Evolutionary conservation across 495 filamentous ascomycete species (phyloP).

Genomic region (Chaetomium cochliodes): DNA sequence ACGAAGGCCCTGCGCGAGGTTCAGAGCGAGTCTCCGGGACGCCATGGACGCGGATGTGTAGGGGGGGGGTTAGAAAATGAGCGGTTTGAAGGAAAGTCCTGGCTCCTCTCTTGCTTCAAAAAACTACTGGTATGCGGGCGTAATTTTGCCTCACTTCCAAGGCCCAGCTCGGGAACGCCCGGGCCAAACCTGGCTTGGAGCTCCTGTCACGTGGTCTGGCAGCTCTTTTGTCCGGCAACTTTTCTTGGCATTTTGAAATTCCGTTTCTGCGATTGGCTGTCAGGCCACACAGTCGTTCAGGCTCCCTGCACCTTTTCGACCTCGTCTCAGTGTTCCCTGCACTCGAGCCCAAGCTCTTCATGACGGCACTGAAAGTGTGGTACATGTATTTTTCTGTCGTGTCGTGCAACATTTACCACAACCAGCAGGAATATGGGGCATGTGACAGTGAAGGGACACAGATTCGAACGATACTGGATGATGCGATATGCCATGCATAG

Average conservation of each 20-base stretch:
- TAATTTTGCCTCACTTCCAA: conserved; percentile 42
- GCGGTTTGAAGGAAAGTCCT: conserved; percentile 46
- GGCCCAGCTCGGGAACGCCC: conserved; percentile 36
- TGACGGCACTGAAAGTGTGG: too few species aligned
- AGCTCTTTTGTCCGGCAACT: background rate
- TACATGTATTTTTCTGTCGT: background rate
- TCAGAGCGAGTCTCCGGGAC: conserved; percentile 87
- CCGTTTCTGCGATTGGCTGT: background rate
- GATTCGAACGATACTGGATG: background rate
- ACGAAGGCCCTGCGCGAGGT: conserved; percentile 82
- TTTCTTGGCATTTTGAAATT: conserved; percentile 12
- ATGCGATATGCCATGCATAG: background rate
- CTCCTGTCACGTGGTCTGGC: conserved; percentile 18
- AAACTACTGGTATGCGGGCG: conserved; percentile 27
- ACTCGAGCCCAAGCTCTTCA: too few species aligned
- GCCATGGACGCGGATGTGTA: conserved; percentile 66
- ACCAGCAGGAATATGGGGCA: too few species aligned
- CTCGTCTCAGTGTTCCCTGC: too few species aligned
- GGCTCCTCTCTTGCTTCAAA: conserved; percentile 29
- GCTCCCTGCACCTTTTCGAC: too few species aligned
- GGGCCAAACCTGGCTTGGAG: conserved; percentile 24
- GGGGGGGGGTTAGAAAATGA: conserved; percentile 37
- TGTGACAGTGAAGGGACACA: background rate
- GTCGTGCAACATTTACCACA: background rate
- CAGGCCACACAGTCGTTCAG: too few species aligned